A percentile compares a stretch with the other conserved stretches of the same genome.
These are phyloP conservation scores for Penicillium paxilli DNA, from an alignment of 495 filamentous ascomycete genomes.

Conservation along the genomic window DNA sequence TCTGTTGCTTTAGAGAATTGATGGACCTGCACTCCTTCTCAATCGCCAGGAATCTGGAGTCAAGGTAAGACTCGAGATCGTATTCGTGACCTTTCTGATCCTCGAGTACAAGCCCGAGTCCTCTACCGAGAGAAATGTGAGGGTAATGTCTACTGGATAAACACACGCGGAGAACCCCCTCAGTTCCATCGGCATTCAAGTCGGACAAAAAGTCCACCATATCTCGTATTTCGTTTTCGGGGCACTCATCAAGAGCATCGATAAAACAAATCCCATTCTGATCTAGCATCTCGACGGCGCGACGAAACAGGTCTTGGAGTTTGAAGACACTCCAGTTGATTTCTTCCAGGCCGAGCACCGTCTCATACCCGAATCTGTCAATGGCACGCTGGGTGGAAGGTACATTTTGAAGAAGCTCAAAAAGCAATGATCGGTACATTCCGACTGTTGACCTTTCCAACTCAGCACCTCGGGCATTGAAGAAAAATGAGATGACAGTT, in stretches of 20 bases:
- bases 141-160: constrained; percentile 56
- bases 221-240: constrained; percentile 31
- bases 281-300: constrained; percentile 20
- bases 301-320: constrained; percentile 19
- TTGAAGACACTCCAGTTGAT: constrained; percentile 11
- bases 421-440: constrained; percentile 57
- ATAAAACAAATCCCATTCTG: constrained; percentile 31
- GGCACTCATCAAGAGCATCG: constrained; percentile 44
- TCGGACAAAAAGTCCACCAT: constrained; percentile 43
- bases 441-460: constrained; percentile 53
- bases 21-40: too few species aligned
- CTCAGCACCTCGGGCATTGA: constrained; percentile 46
- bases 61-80: constrained; percentile 27
- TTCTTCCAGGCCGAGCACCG: constrained; percentile 20
- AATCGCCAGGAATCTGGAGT: constrained; percentile 19
- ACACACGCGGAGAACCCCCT: constrained; percentile 27
- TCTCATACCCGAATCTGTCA: too few species aligned
- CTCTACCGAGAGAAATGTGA: constrained; percentile 34
- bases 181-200: constrained; percentile 12
- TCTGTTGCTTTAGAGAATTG: constrained; percentile 17
- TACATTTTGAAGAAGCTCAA: constrained; percentile 29
- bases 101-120: constrained; percentile 29
- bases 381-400: constrained; percentile 30
- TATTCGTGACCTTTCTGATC: constrained; percentile 26
- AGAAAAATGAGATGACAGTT: constrained; percentile 50